Percentiles rank a stretch among this genome's conserved stretches.
These are phyloP conservation scores for Hordeum pubiflorum DNA, from an alignment of 202 grass and related monocot genomes.

Conservation along the genomic window DNA sequence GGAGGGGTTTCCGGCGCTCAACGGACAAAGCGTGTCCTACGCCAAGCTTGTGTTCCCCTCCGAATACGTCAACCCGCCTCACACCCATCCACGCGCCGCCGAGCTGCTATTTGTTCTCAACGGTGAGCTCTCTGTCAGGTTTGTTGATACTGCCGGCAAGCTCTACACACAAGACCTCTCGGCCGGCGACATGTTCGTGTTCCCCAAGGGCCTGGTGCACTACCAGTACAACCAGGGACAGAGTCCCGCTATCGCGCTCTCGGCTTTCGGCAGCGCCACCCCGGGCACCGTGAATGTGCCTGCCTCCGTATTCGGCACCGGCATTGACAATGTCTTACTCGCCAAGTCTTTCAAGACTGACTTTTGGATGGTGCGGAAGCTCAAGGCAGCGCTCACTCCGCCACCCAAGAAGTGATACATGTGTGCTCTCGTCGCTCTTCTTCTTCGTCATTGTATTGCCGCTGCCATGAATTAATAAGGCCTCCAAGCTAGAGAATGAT, in stretches of 20 bases:
- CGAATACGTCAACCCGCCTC: conserved; percentile 24
- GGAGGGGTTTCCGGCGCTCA: conserved; percentile 28
- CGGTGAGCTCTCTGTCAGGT: conserved; percentile 29
- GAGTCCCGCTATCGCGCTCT: not conserved
- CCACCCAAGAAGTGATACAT: not conserved
- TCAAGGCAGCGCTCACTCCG: conserved; percentile 22
- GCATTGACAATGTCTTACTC: conserved; percentile 13
- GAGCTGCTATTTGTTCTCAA: conserved; percentile 31
- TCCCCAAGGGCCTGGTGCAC: conserved; percentile 47
- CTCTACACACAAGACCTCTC: conserved; percentile 21
- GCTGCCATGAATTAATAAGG: not conserved
- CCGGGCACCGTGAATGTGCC: conserved; percentile 21
- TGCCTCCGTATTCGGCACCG: conserved; percentile 25
- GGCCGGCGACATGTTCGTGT: conserved; percentile 36
- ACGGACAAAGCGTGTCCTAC: conserved; percentile 34
- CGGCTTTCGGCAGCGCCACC: conserved; percentile 33
- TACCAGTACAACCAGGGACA: conserved; percentile 23
- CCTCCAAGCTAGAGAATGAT: not conserved
- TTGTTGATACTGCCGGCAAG: conserved; percentile 30
- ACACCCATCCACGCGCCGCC: conserved; percentile 37
- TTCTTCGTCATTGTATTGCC: not conserved
- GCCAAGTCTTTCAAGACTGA: conserved; percentile 50
- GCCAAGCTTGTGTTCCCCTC: not conserved
- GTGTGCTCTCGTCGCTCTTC: not conserved
- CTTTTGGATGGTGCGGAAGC: conserved; percentile 19